Base-by-base conservation (phyloP, 192 early-diverging fungal genomes). In the Rhizophagus sp. region DNA sequence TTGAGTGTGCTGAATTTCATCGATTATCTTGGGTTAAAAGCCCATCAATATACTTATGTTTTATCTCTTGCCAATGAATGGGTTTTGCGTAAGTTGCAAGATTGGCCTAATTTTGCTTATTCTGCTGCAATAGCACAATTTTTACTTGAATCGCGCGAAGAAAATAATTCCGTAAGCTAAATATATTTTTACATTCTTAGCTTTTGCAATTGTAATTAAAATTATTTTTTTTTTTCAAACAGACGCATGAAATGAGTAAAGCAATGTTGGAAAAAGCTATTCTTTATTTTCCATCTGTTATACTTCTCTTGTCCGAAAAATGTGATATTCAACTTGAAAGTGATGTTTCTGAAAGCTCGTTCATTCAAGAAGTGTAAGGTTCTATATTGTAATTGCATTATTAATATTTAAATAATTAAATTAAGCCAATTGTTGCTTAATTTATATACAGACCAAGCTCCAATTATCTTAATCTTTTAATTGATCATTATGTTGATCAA, bases 21-120 rank as follows among this genome's bases (percentile, higher is more conserved):
- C 80, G 97, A 98, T 78, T 96, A 92, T 83, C 92, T 93, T 84
- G 95, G 96, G 1, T 78, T 97, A 27, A 95, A 93, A 82, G 90
- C 92, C 25, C 87, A 87, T 33, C 92, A 97, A 77, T 91, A 92
- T 75, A 82, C 88, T 44, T 95, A 93, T 75, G 82, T 91, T 12
- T 52, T 85, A 49, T 70, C 57, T 85, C 11, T 81, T 19, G 33
- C 61, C n/a, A 81, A 68, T 79, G 68, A 79, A 0, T 77, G 47
- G 65, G 39, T 73, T 15, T 13, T n/a, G 19, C 33, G 63, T 44
- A 36, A 81, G 68, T 49, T 87, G 36, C 13, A 72, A 62, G 78
- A 80, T 12, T 57, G 88, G 30, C 95, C 94, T 7, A 96, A 92
- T 78, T 91, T 91, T 88, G 91, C 87, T 22, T 98, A 88, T 81